These are phyloP conservation scores for Syzygium aqueum DNA, from an alignment of 345 rosid species.

Conservation along the genomic window DNA sequence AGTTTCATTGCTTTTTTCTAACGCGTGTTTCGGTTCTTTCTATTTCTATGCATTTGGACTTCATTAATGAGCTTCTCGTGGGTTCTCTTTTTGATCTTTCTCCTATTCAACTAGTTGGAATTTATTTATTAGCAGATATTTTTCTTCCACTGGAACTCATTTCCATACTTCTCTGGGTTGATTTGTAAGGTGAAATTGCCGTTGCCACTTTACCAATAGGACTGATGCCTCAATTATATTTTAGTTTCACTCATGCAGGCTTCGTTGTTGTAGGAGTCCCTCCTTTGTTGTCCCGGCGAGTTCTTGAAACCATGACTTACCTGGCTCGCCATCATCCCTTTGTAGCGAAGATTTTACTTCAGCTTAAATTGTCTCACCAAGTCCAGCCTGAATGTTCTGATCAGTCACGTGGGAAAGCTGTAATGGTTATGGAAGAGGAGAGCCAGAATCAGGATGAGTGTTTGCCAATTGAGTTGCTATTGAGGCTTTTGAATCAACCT, in stretches of 20 bases:
- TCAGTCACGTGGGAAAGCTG: constrained; percentile 63
- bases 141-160: neutral
- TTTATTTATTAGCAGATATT: neutral
- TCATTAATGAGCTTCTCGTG: neutral
- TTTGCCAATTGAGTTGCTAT: constrained; percentile 62
- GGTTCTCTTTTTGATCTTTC: neutral
- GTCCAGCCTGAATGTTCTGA: constrained; percentile 23
- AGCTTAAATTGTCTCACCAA: constrained; percentile 46
- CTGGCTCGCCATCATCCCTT: constrained; percentile 77
- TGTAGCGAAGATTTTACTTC: constrained; percentile 78
- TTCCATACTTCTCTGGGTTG: neutral
- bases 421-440: constrained; percentile 47
- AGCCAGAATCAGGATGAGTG: constrained; percentile 29
- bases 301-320: constrained; percentile 81
- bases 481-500: constrained; percentile 88
- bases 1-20: neutral
- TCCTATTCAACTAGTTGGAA: neutral
- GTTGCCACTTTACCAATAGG: neutral
- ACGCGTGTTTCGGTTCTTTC: neutral
- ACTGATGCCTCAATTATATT: neutral
- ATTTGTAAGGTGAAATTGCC: neutral
- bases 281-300: constrained; percentile 84
- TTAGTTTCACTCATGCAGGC: neutral
- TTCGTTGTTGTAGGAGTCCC: constrained; percentile 65
- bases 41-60: neutral